A percentile compares a stretch with the other conserved stretches of the same genome.
Conservation (phyloP, 345 rosid species). For the Cochlearia excelsa region DNA sequence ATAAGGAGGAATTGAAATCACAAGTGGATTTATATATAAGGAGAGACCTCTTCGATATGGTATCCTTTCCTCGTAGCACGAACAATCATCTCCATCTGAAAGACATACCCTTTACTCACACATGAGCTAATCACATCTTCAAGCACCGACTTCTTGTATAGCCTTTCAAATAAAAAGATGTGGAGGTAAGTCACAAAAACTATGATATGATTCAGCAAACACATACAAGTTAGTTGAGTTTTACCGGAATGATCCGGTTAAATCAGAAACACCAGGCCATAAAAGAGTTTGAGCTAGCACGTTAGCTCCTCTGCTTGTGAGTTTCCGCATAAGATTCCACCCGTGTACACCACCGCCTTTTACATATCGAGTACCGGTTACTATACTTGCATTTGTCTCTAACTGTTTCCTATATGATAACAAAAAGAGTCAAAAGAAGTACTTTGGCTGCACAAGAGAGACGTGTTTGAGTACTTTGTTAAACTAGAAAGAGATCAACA, state of each 20-base stretch:
- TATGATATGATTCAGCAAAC: not conserved
- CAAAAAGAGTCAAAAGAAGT: not conserved
- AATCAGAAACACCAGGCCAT: conserved; percentile 98
- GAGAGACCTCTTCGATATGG: conserved; percentile 75
- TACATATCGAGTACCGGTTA: conserved; percentile 89
- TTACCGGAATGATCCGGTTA: conserved; percentile 95
- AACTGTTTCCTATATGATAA: conserved; percentile 59
- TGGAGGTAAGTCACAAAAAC: conserved; percentile 22
- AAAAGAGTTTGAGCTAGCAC: conserved; percentile 91
- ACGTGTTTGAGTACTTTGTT: not conserved
- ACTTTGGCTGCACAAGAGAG: not conserved
- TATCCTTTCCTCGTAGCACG: conserved; percentile 88
- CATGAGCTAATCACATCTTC: conserved; percentile 78
- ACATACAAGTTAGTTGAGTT: not conserved
- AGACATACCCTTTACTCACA: conserved; percentile 93
- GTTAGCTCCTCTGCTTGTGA: conserved; percentile 97
- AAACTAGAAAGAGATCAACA: conserved; percentile 2
- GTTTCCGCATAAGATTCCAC: conserved; percentile 96
- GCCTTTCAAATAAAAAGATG: conserved; percentile 43
- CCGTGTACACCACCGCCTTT: conserved; percentile 93
- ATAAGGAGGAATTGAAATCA: conserved; percentile 1
- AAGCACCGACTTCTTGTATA: conserved; percentile 75
- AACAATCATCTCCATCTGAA: conserved; percentile 99
- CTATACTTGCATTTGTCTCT: conserved; percentile 89
- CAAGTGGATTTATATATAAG: not conserved